Evolutionary conservation across 1,139 yeast genomes (phyloP).

Genomic region (Meyerozyma athensensis): DNA sequence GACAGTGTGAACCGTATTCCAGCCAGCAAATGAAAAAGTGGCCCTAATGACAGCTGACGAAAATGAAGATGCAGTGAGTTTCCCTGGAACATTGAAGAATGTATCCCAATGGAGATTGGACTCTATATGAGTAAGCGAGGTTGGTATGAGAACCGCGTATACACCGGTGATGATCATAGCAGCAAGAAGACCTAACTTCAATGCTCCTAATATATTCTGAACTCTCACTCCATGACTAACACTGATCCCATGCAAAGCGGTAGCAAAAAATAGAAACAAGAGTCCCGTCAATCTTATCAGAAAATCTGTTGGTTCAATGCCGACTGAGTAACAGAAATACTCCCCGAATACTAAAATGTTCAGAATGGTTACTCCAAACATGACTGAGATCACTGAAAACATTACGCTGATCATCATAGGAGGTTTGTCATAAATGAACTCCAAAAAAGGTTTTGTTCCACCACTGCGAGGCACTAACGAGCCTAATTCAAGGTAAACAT

Average conservation of each 20-base stretch:
- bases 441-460: slow-evolving; percentile 68
- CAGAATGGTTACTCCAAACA: slow-evolving; percentile 62
- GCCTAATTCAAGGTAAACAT: slow-evolving; percentile 64
- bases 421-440: slow-evolving; percentile 59
- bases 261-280: slow-evolving; percentile 36
- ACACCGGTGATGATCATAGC: slow-evolving; percentile 48
- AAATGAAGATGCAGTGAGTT: slow-evolving; percentile 40
- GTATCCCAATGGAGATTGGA: slow-evolving; percentile 32
- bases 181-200: slow-evolving; percentile 46
- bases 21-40: slow-evolving; percentile 57
- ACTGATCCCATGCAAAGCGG: slow-evolving; percentile 49
- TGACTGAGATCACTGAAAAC: slow-evolving; percentile 50
- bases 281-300: slow-evolving; percentile 43
- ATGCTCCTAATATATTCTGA: slow-evolving; percentile 53
- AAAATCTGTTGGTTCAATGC: slow-evolving; percentile 34
- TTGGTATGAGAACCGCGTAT: slow-evolving; percentile 44
- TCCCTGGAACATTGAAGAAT: slow-evolving; percentile 23
- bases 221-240: slow-evolving; percentile 49
- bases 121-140: slow-evolving; percentile 35
- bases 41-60: slow-evolving; percentile 57
- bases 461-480: slow-evolving; percentile 69
- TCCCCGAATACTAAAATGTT: slow-evolving; percentile 71
- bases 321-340: slow-evolving; percentile 50
- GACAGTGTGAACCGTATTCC: slow-evolving; percentile 62
- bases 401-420: slow-evolving; percentile 55